Evolutionary conservation across 441 rosid genomes (phyloP), one percentile per base, ranked within the genome.

Genomic region (Mallotus repandus): DNA sequence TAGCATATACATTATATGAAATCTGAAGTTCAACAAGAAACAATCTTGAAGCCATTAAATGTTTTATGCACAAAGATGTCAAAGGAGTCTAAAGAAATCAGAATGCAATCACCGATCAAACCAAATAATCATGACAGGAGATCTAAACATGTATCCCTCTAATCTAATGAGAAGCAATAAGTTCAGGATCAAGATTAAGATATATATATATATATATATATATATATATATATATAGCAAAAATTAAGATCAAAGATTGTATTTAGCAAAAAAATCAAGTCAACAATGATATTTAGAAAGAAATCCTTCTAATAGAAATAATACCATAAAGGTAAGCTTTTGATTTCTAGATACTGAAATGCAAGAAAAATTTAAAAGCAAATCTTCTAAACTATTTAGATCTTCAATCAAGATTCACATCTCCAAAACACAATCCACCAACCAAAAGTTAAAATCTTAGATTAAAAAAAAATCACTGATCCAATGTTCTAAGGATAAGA

Each of bases 331-430:
- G 41, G 13, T 12, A 35, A 48, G 56, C 56, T 56, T 32, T 67
- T 41, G 32, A 52, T 63, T 58, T 55, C 29, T 5, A 62, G 13
- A 46, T 9, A 73, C 1, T 3, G 66, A 46, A 73, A 76, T 46
- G 45, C 64, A 73, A 60, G n/a, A 14, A 25, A 70, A 46, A 32
- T 11, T 5, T 50, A 77, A 76, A 60, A 7, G 35, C 32, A 73
- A 1, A 22, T 57, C 62, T 55, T 21, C 16, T 29, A 43, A 63
- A 54, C 63, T 54, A 25, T 35, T 67, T 50, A 74, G 74, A 80
- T 72, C 82, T 46, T 68, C 76, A 29, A 21, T 68, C 48, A 75
- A 66, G 49, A 74, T 63, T 43, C 21, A 73, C 13, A 71, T 63
- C 18, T 45, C 9, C 18, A 13, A 43, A 68, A 16, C 16, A 4